Base-by-base conservation (phyloP, 345 rosid species). In the Lepidium aucheri region DNA sequence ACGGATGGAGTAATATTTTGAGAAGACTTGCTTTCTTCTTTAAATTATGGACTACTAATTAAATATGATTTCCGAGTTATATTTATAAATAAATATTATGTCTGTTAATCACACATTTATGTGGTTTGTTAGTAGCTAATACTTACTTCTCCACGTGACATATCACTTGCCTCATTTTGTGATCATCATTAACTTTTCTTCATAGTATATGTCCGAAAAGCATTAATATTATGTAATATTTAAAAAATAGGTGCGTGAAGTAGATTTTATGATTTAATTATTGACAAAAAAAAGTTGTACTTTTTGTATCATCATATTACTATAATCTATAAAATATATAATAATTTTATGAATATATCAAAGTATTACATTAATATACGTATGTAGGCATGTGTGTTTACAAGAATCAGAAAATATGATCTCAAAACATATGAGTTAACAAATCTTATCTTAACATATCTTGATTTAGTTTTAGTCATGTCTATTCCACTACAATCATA, bases 391-490 rank as follows among this genome's bases (percentile, higher is more conserved):
- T 72, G 65, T 47, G 53, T 39, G 76, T 15, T 47, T 40, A 47
- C 53, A 64, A 72, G 70, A 72, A 64, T 64, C 58, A 47, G 53
- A 65, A 64, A 56, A 72, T 57, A 51, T 56, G 56, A 47, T 72
- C 70, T 20, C 40, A 20, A 39, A 24, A 13, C n/a, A 39, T 38
- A 64, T 63, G 15, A 60, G 15, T 33, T 14, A 33, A 20, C 44
- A 20, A 20, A 41, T 8, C 2, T 50, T 72, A 56, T 49, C 59
- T 32, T 72, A 11, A 32, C 32, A 56, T 40, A 64, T 40, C 22
- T 20, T 2, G 22, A 40, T 64, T 12, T 46, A 13, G 20, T 63
- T 65, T 63, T 65, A 20, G 76, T 64, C 70, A 72, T 72, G 66
- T 72, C 46, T 64, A 53, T 49, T 56, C 65, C 60, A 49, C 65